Evolutionary conservation across 2,329 filamentous ascomycete species (phyloP).

Genomic region (Pseudocercospora fuligena): DNA sequence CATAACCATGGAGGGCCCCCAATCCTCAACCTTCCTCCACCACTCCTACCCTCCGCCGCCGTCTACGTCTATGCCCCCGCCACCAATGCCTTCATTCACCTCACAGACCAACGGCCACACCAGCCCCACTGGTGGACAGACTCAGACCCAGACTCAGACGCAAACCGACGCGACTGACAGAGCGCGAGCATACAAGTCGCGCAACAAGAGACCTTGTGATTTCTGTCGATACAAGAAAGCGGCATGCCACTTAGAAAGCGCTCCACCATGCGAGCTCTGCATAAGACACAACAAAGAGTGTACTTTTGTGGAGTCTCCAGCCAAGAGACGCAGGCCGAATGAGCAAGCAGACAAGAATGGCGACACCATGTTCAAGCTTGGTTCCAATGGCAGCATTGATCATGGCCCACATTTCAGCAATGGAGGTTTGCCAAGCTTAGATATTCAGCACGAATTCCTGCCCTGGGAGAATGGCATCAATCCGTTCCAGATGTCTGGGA

Average conservation of each 20-base stretch:
- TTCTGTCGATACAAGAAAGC: constrained; percentile 54
- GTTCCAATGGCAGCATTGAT: constrained; percentile 26
- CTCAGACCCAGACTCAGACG: neutral
- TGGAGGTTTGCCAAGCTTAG: constrained; percentile 28
- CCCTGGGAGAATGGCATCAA: constrained; percentile 37
- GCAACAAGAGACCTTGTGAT: constrained; percentile 51
- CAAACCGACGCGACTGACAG: constrained; percentile 32
- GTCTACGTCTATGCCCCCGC: constrained; percentile 21
- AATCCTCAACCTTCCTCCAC: constrained; percentile 9
- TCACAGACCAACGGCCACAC: constrained; percentile 17
- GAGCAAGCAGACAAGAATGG: constrained; percentile 29
- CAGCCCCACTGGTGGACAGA: constrained; percentile 15
- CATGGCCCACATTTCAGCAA: constrained; percentile 28
- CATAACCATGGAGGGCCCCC: constrained; percentile 5
- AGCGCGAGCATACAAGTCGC: constrained; percentile 43
- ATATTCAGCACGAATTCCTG: constrained; percentile 36
- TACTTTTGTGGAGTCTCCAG: constrained; percentile 50
- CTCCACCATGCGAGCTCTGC: constrained; percentile 52
- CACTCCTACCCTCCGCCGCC: constrained; percentile 16
- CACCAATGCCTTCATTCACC: constrained; percentile 29
- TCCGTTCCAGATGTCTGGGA: constrained; percentile 35
- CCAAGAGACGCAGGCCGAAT: constrained; percentile 41
- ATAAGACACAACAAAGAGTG: constrained; percentile 50
- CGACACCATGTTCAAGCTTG: constrained; percentile 27
- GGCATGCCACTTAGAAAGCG: constrained; percentile 50